A percentile compares a stretch with the other conserved stretches of the same genome.
Evolutionary conservation across 2,329 filamentous ascomycete species (phyloP).

Genomic region (Diplodia seriata): DNA sequence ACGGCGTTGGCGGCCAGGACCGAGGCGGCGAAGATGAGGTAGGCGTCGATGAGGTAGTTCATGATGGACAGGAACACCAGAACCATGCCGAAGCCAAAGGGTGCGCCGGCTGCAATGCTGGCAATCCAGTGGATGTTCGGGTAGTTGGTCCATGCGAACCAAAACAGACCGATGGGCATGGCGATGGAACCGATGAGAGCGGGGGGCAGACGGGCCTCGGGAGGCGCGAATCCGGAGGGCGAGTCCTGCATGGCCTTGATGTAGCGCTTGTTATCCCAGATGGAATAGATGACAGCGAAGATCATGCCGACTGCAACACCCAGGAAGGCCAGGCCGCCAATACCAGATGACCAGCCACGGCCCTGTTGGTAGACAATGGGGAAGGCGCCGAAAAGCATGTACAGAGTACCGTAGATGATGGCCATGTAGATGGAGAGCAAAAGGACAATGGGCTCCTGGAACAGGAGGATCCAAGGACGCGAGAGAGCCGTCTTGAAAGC

Average conservation of each 20-base stretch:
- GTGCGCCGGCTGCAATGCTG: slow-evolving; percentile 56
- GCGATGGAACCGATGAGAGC: slow-evolving; percentile 45
- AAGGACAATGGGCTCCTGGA: slow-evolving; percentile 60
- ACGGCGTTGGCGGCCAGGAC: slow-evolving; percentile 52
- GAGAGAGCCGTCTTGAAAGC: slow-evolving; percentile 55
- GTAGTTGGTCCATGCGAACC: slow-evolving; percentile 72
- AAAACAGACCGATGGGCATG: slow-evolving; percentile 70
- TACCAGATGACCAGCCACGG: slow-evolving; percentile 59
- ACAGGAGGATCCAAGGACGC: slow-evolving; percentile 57
- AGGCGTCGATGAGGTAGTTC: slow-evolving; percentile 73
- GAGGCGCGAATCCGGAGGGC: slow-evolving; percentile 27
- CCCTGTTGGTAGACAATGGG: slow-evolving; percentile 64
- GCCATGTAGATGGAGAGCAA: slow-evolving; percentile 57
- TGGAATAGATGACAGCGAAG: slow-evolving; percentile 50
- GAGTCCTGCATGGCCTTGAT: slow-evolving; percentile 52
- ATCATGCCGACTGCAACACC: slow-evolving; percentile 55
- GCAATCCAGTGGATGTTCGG: slow-evolving; percentile 61
- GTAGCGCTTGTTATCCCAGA: slow-evolving; percentile 49
- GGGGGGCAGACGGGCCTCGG: slow-evolving; percentile 34
- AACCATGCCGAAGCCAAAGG: slow-evolving; percentile 54
- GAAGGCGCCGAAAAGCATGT: slow-evolving; percentile 60
- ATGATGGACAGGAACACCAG: slow-evolving; percentile 54
- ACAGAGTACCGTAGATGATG: slow-evolving; percentile 60
- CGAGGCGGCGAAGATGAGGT: slow-evolving; percentile 54
- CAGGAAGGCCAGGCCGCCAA: slow-evolving; percentile 57